Conservation (phyloP, 345 rosid genomes). For the Orychophragmus violaceus region DNA sequence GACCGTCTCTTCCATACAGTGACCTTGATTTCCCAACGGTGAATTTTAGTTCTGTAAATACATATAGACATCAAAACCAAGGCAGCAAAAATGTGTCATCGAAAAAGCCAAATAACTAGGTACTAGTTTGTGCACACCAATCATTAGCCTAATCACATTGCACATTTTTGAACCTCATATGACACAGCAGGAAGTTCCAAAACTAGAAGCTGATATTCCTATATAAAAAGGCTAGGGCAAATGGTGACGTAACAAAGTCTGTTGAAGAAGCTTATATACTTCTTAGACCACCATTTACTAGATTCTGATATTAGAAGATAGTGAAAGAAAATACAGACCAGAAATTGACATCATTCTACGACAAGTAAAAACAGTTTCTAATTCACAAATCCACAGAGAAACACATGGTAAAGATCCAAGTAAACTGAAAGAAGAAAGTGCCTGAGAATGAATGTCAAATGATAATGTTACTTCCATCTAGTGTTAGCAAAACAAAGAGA, state of each 20-base stretch:
- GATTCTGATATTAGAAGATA: background rate
- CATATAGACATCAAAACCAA: constrained; percentile 27
- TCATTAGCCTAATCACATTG: constrained; percentile 14
- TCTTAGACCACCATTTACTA: constrained; percentile 2
- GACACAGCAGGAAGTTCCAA: constrained; percentile 1
- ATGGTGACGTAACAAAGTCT: constrained; percentile 1
- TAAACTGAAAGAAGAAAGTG: constrained; percentile 7
- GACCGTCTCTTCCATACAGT: constrained; percentile 92
- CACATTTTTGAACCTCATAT: constrained; percentile 6
- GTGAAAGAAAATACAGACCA: constrained; percentile 1
- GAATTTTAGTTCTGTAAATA: constrained; percentile 70
- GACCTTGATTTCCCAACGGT: constrained; percentile 79
- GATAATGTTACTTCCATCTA: constrained; percentile 3
- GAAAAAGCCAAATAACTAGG: constrained; percentile 8
- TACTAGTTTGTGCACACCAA: constrained; percentile 11
- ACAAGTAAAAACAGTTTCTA: background rate
- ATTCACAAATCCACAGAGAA: background rate
- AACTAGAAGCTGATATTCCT: constrained; percentile 8
- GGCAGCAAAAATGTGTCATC: constrained; percentile 10
- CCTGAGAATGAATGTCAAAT: background rate
- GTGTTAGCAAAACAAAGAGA: constrained; percentile 1
- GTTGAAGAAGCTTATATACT: constrained; percentile 5
- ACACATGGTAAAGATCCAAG: constrained; percentile 3
- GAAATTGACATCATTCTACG: background rate
- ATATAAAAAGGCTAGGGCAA: background rate